These are phyloP conservation scores for Panicum virgatum DNA, from an alignment of 202 grass and related monocot genomes.

Conservation along the genomic window DNA sequence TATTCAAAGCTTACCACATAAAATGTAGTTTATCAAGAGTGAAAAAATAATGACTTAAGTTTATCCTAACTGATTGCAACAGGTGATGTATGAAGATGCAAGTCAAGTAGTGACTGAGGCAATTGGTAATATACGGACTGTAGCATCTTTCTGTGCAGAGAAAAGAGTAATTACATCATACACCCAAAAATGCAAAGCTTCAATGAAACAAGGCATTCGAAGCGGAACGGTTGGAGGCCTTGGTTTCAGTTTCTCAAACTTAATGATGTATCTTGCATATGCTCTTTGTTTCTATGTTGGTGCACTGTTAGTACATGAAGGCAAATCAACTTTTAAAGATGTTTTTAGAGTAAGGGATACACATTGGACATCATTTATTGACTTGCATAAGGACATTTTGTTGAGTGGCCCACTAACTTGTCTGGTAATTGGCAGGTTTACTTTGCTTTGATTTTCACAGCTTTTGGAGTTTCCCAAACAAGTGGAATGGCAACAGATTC, in stretches of 20 bases:
- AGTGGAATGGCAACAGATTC: slow-evolving; percentile 75
- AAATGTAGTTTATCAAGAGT: not conserved
- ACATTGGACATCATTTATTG: slow-evolving; percentile 33
- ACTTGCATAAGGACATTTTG: slow-evolving; percentile 23
- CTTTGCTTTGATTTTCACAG: slow-evolving; percentile 65
- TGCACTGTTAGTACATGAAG: slow-evolving; percentile 58
- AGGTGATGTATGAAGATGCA: slow-evolving; percentile 93
- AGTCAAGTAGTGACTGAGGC: slow-evolving; percentile 86
- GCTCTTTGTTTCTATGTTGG: slow-evolving; percentile 92
- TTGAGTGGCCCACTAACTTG: not conserved
- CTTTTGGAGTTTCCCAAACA: slow-evolving; percentile 64
- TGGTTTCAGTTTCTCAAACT: slow-evolving; percentile 71
- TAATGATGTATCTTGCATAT: slow-evolving; percentile 70
- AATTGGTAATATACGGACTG: slow-evolving; percentile 67
- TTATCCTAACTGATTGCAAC: slow-evolving; percentile 17
- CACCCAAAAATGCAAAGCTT: slow-evolving; percentile 62
- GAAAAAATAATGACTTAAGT: not conserved
- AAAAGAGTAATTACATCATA: slow-evolving; percentile 67
- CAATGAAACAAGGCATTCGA: slow-evolving; percentile 65
- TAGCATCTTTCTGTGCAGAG: slow-evolving; percentile 91
- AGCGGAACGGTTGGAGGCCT: slow-evolving; percentile 68
- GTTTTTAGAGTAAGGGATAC: slow-evolving; percentile 66
- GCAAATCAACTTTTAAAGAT: slow-evolving; percentile 62
- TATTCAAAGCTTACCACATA: slow-evolving; percentile 7
- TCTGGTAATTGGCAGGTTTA: slow-evolving; percentile 49